Percentiles rank a stretch among this genome's conserved stretches.
phyloP scores from a whole-genome alignment of 192 early-diverging fungal species.

The Entomortierella lignicola region DNA sequence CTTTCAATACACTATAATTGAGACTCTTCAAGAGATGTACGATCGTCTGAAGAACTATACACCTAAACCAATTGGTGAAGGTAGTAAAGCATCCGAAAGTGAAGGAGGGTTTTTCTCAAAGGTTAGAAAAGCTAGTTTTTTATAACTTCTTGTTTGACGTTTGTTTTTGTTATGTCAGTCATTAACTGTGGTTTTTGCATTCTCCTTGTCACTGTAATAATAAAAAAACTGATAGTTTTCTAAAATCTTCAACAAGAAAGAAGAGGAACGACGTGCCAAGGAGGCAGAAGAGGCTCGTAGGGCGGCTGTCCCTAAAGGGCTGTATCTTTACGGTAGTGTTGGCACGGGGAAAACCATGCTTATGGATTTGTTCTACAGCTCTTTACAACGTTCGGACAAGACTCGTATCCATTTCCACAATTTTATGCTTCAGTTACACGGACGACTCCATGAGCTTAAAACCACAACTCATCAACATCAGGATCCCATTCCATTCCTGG shows the following conservation, averaged over 20 bases:
- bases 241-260: constrained; percentile 40
- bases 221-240: constrained; percentile 22
- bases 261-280: constrained; percentile 29
- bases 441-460: constrained; percentile 72
- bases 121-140: constrained; percentile 21
- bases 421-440: constrained; percentile 97
- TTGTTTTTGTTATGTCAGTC: no score
- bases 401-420: constrained; percentile 95
- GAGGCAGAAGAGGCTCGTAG: constrained; percentile 24
- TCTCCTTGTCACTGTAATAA: no score
- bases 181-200: no score
- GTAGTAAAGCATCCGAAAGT: constrained; percentile 8
- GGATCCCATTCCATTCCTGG: constrained; percentile 81
- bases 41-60: constrained; percentile 68
- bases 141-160: no score
- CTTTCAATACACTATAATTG: constrained; percentile 76
- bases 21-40: constrained; percentile 73
- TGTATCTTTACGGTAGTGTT: constrained; percentile 80
- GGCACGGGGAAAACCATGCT: constrained; percentile 95
- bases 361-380: constrained; percentile 96
- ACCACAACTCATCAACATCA: constrained; percentile 56
- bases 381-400: constrained; percentile 75
- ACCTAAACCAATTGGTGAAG: constrained; percentile 52
- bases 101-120: constrained; percentile 33
- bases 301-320: constrained; percentile 56